Evolutionary conservation across 306 rosid genomes (phyloP).

Genomic region (Vigna reflexopilosa): DNA sequence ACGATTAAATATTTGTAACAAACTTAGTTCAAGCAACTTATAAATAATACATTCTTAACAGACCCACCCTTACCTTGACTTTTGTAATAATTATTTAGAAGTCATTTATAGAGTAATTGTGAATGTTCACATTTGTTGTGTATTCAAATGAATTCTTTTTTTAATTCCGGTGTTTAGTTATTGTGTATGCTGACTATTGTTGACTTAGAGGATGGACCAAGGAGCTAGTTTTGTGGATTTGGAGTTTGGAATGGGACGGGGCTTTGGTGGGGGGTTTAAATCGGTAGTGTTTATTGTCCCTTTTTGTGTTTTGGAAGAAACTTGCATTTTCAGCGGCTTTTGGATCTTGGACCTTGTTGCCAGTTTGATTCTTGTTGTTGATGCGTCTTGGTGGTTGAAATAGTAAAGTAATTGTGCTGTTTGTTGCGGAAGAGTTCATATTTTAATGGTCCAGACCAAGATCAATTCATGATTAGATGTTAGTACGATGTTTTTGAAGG

Average conservation of each 20-base stretch:
- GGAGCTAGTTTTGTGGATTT: background rate
- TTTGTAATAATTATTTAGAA: too few relatives aligned
- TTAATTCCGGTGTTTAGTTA: background rate
- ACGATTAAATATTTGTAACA: too few relatives aligned
- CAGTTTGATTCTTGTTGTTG: background rate
- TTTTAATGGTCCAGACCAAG: background rate
- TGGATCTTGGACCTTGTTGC: background rate
- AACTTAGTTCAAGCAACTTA: too few relatives aligned
- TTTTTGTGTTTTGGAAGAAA: background rate
- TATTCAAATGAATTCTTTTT: too few relatives aligned
- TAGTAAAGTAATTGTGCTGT: background rate
- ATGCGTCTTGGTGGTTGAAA: background rate
- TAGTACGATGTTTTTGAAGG: background rate
- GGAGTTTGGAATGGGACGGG: background rate
- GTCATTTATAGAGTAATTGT: too few relatives aligned
- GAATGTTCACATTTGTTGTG: too few relatives aligned
- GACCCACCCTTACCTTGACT: too few relatives aligned
- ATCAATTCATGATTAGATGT: slow-evolving; percentile 1
- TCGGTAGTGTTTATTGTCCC: background rate
- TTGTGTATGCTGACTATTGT: background rate
- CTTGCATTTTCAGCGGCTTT: background rate
- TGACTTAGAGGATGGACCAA: background rate
- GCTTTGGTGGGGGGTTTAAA: background rate
- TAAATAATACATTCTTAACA: too few relatives aligned
- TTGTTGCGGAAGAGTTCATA: slow-evolving; percentile 1